Evolutionary conservation across 2,329 filamentous ascomycete species (phyloP).

Genomic region (Sclerotiophoma versabilis): DNA sequence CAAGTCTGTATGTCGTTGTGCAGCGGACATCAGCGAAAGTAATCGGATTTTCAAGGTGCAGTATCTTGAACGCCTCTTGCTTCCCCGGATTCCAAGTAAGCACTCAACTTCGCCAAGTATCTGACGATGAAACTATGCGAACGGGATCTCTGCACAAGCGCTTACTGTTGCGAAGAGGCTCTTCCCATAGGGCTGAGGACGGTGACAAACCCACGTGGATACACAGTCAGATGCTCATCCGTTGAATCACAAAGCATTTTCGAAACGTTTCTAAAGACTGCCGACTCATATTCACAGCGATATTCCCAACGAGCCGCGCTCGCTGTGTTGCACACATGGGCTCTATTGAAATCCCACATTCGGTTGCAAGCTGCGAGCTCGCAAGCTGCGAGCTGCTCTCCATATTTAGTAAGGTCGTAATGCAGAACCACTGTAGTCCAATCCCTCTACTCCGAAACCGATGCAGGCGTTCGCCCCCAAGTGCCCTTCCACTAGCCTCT

Average conservation of each 20-base stretch:
- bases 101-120: conserved; percentile 35
- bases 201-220: conserved; percentile 22
- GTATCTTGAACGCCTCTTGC: neutral
- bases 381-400: conserved; percentile 13
- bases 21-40: neutral
- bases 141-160: conserved; percentile 36
- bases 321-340: neutral
- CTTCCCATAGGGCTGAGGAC: conserved; percentile 27
- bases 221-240: conserved; percentile 8
- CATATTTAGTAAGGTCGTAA: conserved; percentile 9
- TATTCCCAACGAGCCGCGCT: neutral
- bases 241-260: neutral
- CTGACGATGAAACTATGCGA: conserved; percentile 22
- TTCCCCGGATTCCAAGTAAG: conserved; percentile 22
- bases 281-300: neutral
- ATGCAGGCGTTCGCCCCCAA: conserved; percentile 4
- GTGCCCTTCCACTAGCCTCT: conserved; percentile 5
- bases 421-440: conserved; percentile 13
- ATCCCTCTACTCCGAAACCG: neutral
- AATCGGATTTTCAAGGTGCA: neutral
- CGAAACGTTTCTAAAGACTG: neutral
- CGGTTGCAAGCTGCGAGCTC: conserved; percentile 14
- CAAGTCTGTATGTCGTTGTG: neutral
- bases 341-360: conserved; percentile 6
- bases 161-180: conserved; percentile 34